These are phyloP conservation scores for Atractiella rhizophila DNA, from an alignment of 768 basidiomycete genomes.

Conservation along the genomic window DNA sequence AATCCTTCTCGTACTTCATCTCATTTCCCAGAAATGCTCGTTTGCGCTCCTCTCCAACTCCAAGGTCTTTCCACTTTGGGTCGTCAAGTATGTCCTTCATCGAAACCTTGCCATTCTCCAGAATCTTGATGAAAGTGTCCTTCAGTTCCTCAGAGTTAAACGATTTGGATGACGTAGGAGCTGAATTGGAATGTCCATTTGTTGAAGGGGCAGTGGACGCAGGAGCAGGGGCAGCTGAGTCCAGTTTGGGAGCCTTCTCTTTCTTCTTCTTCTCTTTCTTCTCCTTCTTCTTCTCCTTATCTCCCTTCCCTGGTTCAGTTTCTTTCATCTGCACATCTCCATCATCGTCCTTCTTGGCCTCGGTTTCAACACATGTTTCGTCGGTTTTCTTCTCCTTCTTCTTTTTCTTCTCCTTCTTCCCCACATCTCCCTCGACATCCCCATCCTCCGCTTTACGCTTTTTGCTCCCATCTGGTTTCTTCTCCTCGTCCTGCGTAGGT, in stretches of 20 bases:
- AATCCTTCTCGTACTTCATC: no score
- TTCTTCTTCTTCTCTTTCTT: constrained; percentile 1
- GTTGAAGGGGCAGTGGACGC: neutral
- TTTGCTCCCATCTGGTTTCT: neutral
- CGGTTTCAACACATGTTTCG: neutral
- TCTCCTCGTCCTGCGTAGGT: neutral
- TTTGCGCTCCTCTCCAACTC: no score
- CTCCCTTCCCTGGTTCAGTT: neutral
- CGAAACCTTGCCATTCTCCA: no score
- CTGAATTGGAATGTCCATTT: no score
- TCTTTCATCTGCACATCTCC: neutral
- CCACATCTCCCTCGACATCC: neutral
- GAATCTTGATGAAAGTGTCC: no score
- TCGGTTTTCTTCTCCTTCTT: neutral
- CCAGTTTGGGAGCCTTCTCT: neutral
- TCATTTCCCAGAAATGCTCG: no score
- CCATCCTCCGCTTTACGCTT: neutral
- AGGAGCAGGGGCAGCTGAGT: neutral
- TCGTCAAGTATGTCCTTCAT: no score
- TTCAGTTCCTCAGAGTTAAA: no score
- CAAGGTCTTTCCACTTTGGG: no score
- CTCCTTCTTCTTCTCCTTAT: neutral
- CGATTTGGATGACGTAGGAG: no score
- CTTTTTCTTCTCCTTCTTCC: neutral
- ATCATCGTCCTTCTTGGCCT: neutral